Percentiles rank a stretch among this genome's conserved stretches.
Evolutionary conservation across 2,329 filamentous ascomycete species (phyloP).

Genomic region (Aspergillus sp.): DNA sequence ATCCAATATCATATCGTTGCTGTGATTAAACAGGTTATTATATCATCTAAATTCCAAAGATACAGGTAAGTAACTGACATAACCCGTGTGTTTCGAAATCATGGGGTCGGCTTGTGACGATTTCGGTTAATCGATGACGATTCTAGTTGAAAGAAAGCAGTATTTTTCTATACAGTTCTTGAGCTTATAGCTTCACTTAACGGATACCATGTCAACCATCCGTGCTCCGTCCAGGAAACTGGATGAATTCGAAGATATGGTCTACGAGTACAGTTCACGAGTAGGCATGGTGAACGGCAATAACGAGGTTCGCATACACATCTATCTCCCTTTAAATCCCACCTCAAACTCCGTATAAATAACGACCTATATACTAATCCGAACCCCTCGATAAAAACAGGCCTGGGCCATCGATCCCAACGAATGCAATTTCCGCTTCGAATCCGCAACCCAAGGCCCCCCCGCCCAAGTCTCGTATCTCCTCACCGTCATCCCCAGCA

Average conservation of each 20-base stretch:
- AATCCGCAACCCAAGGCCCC: conserved; percentile 31
- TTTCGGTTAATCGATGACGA: no score
- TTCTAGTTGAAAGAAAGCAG: background rate
- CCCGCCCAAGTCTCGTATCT: conserved; percentile 29
- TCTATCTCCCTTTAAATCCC: no score
- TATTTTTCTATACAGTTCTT: background rate
- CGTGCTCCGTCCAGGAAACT: conserved; percentile 18
- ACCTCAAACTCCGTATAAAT: no score
- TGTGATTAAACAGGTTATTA: no score
- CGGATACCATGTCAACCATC: conserved; percentile 13
- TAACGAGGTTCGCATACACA: conserved; percentile 9
- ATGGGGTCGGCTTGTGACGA: no score
- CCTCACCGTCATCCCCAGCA: conserved; percentile 68
- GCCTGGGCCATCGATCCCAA: conserved; percentile 25
- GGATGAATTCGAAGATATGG: conserved; percentile 26
- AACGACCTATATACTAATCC: conserved; percentile 1
- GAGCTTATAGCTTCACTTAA: background rate
- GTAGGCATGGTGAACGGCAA: conserved; percentile 11
- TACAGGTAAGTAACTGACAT: no score
- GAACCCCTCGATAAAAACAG: conserved; percentile 13
- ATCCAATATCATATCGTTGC: no score
- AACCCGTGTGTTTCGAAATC: no score
- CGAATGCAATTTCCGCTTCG: conserved; percentile 30
- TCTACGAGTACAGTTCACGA: conserved; percentile 21
- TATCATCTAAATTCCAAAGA: no score